Percentiles rank a stretch among this genome's conserved stretches.
phyloP scores from a whole-genome alignment of 768 basidiomycete genomes.

The Pholiota microspora region DNA sequence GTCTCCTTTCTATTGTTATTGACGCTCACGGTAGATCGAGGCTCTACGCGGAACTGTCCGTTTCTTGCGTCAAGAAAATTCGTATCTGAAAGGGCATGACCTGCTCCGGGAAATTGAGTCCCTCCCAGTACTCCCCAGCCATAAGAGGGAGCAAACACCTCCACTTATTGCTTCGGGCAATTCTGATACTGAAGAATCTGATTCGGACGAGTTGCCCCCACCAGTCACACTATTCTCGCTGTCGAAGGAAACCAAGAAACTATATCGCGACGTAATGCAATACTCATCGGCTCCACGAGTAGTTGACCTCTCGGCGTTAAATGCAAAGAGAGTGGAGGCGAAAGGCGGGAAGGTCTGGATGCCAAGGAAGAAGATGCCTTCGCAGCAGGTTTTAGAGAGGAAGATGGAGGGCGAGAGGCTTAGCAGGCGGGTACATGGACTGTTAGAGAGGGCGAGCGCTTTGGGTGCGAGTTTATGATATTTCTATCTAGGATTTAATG shows the following conservation, averaged over 20 bases:
- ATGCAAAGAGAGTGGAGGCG: conserved; percentile 48
- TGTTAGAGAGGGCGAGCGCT: conserved; percentile 64
- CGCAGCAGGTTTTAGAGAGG: conserved; percentile 76
- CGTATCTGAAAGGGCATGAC: conserved; percentile 91
- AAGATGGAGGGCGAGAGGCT: conserved; percentile 75
- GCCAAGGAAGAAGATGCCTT: conserved; percentile 77
- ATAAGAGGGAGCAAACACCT: conserved; percentile 56
- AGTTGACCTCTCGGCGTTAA: conserved; percentile 74
- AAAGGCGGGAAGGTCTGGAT: conserved; percentile 67
- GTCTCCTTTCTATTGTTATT: conserved; percentile 25
- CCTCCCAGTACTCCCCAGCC: conserved; percentile 62
- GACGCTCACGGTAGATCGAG: conserved; percentile 58
- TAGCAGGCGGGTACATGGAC: conserved; percentile 63
- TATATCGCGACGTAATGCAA: conserved; percentile 87
- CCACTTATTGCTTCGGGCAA: conserved; percentile 61
- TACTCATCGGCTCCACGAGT: conserved; percentile 83
- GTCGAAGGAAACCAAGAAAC: conserved; percentile 76
- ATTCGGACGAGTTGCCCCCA: conserved; percentile 37
- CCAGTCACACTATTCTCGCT: conserved; percentile 64
- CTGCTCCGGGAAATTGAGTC: conserved; percentile 79
- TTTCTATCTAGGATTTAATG: background rate
- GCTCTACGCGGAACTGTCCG: conserved; percentile 88
- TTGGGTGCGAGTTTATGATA: conserved; percentile 28
- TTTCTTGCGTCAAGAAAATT: conserved; percentile 92
- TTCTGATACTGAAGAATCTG: conserved; percentile 70